phyloP scores from a whole-genome alignment of 371 early-diverging fungal species.

The Mucor irregularis region DNA sequence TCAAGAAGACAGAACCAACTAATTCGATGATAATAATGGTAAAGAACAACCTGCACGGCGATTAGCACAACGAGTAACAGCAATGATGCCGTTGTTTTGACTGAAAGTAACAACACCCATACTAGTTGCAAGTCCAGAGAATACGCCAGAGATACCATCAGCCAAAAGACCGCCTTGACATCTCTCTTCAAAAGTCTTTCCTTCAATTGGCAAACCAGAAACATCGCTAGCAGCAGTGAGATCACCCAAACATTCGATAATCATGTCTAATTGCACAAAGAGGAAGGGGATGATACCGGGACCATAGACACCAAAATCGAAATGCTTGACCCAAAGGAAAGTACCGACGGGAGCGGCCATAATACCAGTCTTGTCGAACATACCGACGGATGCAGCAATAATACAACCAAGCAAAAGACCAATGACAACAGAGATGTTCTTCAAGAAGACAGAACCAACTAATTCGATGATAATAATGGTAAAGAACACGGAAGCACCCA shows the following conservation, averaged over 20 bases:
- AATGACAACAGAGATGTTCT: slow-evolving; percentile 58
- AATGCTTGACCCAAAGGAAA: slow-evolving; percentile 61
- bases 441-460: slow-evolving; percentile 59
- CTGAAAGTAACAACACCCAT: slow-evolving; percentile 61
- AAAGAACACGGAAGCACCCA: slow-evolving; percentile 56
- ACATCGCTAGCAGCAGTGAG: slow-evolving; percentile 65
- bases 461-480: slow-evolving; percentile 58
- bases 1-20: slow-evolving; percentile 59
- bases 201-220: slow-evolving; percentile 55
- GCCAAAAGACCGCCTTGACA: slow-evolving; percentile 63
- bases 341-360: slow-evolving; percentile 52
- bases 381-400: slow-evolving; percentile 56
- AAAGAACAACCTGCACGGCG: no score
- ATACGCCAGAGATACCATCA: slow-evolving; percentile 53
- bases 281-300: slow-evolving; percentile 61
- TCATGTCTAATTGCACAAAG: slow-evolving; percentile 53
- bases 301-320: slow-evolving; percentile 49
- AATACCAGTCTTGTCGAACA: slow-evolving; percentile 48
- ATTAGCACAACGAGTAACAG: slow-evolving; percentile 61
- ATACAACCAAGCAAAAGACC: slow-evolving; percentile 59
- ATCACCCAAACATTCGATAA: slow-evolving; percentile 59
- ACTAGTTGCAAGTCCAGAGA: slow-evolving; percentile 54
- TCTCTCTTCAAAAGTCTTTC: slow-evolving; percentile 56
- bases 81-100: slow-evolving; percentile 66
- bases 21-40: slow-evolving; percentile 57